A percentile compares a stretch with the other conserved stretches of the same genome.
phyloP scores from a whole-genome alignment of 306 rosid species.

The Herpetospermum pedunculosum region DNA sequence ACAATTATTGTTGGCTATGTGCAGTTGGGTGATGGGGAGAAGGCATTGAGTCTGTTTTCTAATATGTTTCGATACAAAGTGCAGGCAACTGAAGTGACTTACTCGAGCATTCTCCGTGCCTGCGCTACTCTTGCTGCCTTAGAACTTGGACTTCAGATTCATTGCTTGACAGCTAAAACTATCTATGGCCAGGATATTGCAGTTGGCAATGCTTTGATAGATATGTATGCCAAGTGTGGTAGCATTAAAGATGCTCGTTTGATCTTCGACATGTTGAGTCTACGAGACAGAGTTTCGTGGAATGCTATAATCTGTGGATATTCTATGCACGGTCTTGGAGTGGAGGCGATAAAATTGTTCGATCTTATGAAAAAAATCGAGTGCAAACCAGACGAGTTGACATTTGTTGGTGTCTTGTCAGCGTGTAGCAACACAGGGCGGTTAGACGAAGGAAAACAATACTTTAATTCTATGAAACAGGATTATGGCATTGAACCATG shows the following conservation, averaged over 20 bases:
- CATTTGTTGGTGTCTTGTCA: conserved; percentile 38
- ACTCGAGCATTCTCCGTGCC: conserved; percentile 40
- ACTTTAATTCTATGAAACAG: conserved; percentile 28
- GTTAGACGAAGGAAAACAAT: conserved; percentile 31
- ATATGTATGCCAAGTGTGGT: conserved; percentile 49
- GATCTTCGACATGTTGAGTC: conserved; percentile 27
- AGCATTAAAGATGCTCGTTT: conserved; percentile 25
- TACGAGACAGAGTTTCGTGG: conserved; percentile 36
- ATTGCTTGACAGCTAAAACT: conserved; percentile 33
- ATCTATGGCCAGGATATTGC: conserved; percentile 21
- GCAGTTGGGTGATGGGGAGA: conserved; percentile 33
- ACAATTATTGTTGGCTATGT: conserved; percentile 37
- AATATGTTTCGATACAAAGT: conserved; percentile 22
- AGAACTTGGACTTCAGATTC: conserved; percentile 38
- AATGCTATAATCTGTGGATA: conserved; percentile 39
- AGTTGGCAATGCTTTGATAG: conserved; percentile 37
- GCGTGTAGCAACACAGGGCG: conserved; percentile 43
- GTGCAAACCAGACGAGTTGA: conserved; percentile 28
- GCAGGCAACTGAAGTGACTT: conserved; percentile 33
- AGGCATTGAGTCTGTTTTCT: conserved; percentile 25
- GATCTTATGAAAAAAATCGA: conserved; percentile 28
- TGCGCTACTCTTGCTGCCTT: conserved; percentile 31
- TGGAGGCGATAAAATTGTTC: conserved; percentile 27
- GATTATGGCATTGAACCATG: conserved; percentile 47
- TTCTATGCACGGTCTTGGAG: conserved; percentile 32